Evolutionary conservation across 164 flowering plant species (phyloP).

Genomic region (Vitis cinerea): DNA sequence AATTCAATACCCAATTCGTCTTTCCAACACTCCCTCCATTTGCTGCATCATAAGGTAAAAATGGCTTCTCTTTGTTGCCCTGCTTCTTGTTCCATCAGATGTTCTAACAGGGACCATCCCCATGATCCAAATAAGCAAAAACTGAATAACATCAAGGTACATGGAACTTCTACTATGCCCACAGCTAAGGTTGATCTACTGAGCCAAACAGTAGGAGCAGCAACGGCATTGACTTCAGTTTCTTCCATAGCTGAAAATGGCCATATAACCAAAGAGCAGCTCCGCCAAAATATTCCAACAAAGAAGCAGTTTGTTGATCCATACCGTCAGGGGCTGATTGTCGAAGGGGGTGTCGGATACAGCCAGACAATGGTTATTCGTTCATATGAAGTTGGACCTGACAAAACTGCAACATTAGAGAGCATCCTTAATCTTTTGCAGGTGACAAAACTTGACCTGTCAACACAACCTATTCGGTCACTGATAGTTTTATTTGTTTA

Average conservation of each 20-base stretch:
- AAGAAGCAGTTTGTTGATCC: constrained; percentile 48
- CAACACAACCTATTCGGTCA: neutral
- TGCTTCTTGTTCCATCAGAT: constrained; percentile 7
- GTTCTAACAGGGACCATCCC: constrained; percentile 13
- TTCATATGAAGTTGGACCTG: constrained; percentile 73
- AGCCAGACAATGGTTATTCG: constrained; percentile 62
- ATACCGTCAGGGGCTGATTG: constrained; percentile 51
- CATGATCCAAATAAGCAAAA: constrained; percentile 28
- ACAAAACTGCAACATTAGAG: constrained; percentile 63
- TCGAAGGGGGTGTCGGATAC: constrained; percentile 56
- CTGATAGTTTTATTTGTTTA: neutral
- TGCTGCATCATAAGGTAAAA: neutral
- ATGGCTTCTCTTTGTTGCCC: constrained; percentile 25
- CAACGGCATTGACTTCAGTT: constrained; percentile 16
- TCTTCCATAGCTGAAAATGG: constrained; percentile 19
- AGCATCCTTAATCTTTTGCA: constrained; percentile 67
- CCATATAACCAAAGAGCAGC: constrained; percentile 6
- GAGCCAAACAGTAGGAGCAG: constrained; percentile 22
- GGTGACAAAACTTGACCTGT: constrained; percentile 25
- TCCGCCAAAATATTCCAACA: constrained; percentile 51
- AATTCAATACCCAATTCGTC: neutral
- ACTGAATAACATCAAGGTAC: constrained; percentile 23
- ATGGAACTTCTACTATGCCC: constrained; percentile 24
- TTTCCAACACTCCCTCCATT: constrained; percentile 4
- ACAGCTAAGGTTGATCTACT: constrained; percentile 17